Percentiles rank a stretch among this genome's conserved stretches.
Evolutionary conservation across 495 filamentous ascomycete genomes (phyloP).

Genomic region (Beverwykella pulmonaria): DNA sequence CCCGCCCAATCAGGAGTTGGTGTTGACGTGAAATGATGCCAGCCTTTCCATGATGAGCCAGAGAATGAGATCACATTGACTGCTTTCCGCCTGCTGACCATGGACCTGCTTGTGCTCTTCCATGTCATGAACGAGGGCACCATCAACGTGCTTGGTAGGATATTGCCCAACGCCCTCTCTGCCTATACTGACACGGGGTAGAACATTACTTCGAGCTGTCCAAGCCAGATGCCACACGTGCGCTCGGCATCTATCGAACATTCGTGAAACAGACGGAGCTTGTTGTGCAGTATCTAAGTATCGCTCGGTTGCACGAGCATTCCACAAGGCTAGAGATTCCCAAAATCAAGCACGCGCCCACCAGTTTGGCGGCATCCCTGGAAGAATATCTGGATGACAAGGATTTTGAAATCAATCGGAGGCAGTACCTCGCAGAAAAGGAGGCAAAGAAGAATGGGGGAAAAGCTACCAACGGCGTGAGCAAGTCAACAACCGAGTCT

Average conservation of each 20-base stretch:
- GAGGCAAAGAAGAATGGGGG: slow-evolving; percentile 71
- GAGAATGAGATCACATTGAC: slow-evolving; percentile 98
- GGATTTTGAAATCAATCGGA: slow-evolving; percentile 91
- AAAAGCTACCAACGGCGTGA: slow-evolving; percentile 45
- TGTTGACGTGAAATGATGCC: not conserved
- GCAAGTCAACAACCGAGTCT: slow-evolving; percentile 33
- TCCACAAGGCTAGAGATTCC: slow-evolving; percentile 92
- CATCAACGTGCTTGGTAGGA: slow-evolving; percentile 91
- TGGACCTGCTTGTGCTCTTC: slow-evolving; percentile 88
- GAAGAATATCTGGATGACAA: slow-evolving; percentile 95
- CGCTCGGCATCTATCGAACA: slow-evolving; percentile 87
- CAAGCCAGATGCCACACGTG: slow-evolving; percentile 85
- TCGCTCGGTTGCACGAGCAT: slow-evolving; percentile 85
- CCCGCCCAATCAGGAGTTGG: not conserved
- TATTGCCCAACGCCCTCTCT: not conserved
- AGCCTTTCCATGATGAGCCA: slow-evolving; percentile 84
- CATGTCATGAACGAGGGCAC: slow-evolving; percentile 96
- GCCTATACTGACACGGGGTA: slow-evolving; percentile 47
- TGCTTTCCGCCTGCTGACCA: slow-evolving; percentile 88
- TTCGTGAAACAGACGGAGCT: slow-evolving; percentile 92
- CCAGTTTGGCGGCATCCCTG: slow-evolving; percentile 81
- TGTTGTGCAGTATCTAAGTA: slow-evolving; percentile 85
- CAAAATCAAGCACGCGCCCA: slow-evolving; percentile 95
- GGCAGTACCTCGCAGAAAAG: slow-evolving; percentile 85
- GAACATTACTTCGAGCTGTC: slow-evolving; percentile 99